These are phyloP conservation scores for Pleurotus citrinopileatus DNA, from an alignment of 768 basidiomycete genomes.

Conservation along the genomic window DNA sequence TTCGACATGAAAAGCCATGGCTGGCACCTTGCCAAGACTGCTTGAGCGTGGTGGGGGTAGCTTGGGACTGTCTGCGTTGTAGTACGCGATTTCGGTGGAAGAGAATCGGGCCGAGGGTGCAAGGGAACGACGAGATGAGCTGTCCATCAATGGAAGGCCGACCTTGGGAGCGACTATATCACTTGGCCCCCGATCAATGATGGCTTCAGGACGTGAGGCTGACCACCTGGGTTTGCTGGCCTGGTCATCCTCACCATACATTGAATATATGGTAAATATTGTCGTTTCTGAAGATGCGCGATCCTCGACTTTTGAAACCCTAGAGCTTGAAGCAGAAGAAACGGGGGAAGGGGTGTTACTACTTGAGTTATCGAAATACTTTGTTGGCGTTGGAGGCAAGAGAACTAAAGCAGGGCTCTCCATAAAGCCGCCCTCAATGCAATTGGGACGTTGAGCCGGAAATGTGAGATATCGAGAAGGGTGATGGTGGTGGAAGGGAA, in stretches of 20 bases:
- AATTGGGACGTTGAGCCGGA: neutral
- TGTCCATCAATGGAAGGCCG: neutral
- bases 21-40: constrained; percentile 15
- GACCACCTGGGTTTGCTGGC: constrained; percentile 17
- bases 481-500: constrained; percentile 3
- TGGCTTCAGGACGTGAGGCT: constrained; percentile 9
- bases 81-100: constrained; percentile 4
- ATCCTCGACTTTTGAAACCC: constrained; percentile 36
- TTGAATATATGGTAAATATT: constrained; percentile 82
- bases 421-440: constrained; percentile 8
- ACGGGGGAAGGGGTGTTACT: constrained; percentile 2
- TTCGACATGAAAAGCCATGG: neutral
- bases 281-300: constrained; percentile 69
- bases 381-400: constrained; percentile 2
- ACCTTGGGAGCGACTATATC: constrained; percentile 2
- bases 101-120: neutral
- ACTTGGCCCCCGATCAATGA: constrained; percentile 2
- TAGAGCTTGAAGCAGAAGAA: constrained; percentile 11
- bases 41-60: constrained; percentile 17
- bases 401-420: constrained; percentile 9
- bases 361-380: neutral
- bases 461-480: neutral
- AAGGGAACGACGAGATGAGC: constrained; percentile 1
- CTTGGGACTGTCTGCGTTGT: constrained; percentile 13
- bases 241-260: constrained; percentile 65